Evolutionary conservation across 108 stramenopile species (phyloP), one percentile per base, ranked within the genome.

Genomic region (Skeletonema potamos): DNA sequence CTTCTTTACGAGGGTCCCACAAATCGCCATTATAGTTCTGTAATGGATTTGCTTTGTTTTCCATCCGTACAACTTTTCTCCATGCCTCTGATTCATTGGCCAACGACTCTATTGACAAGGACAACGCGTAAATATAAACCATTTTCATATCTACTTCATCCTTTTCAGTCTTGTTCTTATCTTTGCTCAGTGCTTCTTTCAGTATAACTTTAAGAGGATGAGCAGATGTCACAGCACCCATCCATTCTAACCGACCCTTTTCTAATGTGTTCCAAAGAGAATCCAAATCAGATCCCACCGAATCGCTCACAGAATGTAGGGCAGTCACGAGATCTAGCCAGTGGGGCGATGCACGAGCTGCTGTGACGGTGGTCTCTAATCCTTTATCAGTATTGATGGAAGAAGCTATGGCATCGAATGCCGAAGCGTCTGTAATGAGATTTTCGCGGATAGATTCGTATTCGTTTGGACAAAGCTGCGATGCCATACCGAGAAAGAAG

Each of bases 391-490:
- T 72, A 17, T 72, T 64, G 22, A 66, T 54, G 8, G 68, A 58
- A 1, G 36, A 76, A 10, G 73, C 80, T 22, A 84, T 81, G 18
- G 65, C 61, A 48, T 51, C 62, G 30, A 69, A 76, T 0, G 75
- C 48, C 12, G 75, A 68, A 6, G 65, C 68, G 51, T 85, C 88
- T 26, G 58, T 76, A 18, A 79, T 77, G 29, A 81, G 65, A 36
- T 43, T 54, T 22, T 64, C 62, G 4, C 81, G 62, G 12, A 84
- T 66, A 10, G 59, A 41, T 75, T 67, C 91, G 68, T 92, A 93
- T 67, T 91, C 86, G 6, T 72, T 60, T 44, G 87, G 85, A 58
- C 87, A 84, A n/a, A 96, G 69, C 57, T 86, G 88, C 9, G 85
- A 73, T 12, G 89, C 89, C 69, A 94, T 70, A 28, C 88, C 92